Percentiles rank a stretch among this genome's conserved stretches.
Conservation (phyloP, 176 grass and related monocot genomes). For the Luzula sylvatica region DNA sequence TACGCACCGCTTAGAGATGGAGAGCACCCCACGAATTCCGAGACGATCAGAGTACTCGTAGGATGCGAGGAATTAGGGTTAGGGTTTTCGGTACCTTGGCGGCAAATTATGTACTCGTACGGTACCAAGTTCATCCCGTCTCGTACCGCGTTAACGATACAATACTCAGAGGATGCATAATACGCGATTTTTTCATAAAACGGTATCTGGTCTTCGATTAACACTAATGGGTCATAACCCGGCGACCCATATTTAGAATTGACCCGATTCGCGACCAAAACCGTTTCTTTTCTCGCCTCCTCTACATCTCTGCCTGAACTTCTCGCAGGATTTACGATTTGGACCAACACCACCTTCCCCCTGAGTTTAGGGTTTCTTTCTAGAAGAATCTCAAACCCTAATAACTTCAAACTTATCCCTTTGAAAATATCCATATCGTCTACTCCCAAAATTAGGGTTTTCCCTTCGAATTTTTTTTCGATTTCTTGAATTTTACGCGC, state of each 20-base stretch:
- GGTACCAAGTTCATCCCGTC: conserved; percentile 90
- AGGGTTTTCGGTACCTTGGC: conserved; percentile 33
- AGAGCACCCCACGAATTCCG: conserved; percentile 76
- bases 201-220: conserved; percentile 59
- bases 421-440: conserved; percentile 90
- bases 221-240: conserved; percentile 52
- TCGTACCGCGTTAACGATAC: conserved; percentile 78
- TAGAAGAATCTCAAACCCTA: conserved; percentile 58
- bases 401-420: conserved; percentile 79
- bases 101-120: conserved; percentile 68
- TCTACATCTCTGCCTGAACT: conserved; percentile 69
- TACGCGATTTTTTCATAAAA: conserved; percentile 66
- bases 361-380: conserved; percentile 55
- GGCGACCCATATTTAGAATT: conserved; percentile 43
- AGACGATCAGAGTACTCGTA: conserved; percentile 72
- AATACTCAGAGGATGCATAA: conserved; percentile 71
- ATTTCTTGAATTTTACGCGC: conserved; percentile 64
- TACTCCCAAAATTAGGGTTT: conserved; percentile 61
- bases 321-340: conserved; percentile 80
- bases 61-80: background rate
- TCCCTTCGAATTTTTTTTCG: conserved; percentile 48
- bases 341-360: conserved; percentile 63
- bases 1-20: conserved; percentile 82
- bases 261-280: conserved; percentile 43
- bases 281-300: conserved; percentile 54